A percentile compares a stretch with the other conserved stretches of the same genome.
Evolutionary conservation across 352 stramenopile genomes (phyloP).

Genomic region (Hyaloperonospora brassicae): DNA sequence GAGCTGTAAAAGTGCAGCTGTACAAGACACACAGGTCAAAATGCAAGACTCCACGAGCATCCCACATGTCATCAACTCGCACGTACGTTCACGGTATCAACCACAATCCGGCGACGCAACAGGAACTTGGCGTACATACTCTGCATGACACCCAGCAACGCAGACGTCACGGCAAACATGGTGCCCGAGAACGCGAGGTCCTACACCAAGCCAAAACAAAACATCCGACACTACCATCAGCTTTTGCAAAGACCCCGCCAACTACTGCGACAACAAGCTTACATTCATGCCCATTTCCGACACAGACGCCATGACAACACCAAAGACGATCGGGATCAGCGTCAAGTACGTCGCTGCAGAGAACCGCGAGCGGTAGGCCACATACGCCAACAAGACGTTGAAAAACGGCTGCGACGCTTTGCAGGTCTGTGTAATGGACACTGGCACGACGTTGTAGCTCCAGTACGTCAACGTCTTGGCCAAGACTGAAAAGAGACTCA

Average conservation of each 20-base stretch:
- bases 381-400: slow-evolving; percentile 75
- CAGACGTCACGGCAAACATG: slow-evolving; percentile 65
- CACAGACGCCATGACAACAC: slow-evolving; percentile 73
- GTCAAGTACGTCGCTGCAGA: slow-evolving; percentile 64
- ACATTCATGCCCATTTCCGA: slow-evolving; percentile 86
- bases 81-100: slow-evolving; percentile 80
- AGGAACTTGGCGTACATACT: slow-evolving; percentile 87
- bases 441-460: slow-evolving; percentile 80
- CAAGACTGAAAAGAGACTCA: slow-evolving; percentile 76
- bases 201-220: slow-evolving; percentile 19
- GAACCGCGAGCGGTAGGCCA: slow-evolving; percentile 69
- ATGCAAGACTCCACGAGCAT: not conserved
- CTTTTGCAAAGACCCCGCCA: not conserved
- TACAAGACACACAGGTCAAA: not conserved
- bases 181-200: slow-evolving; percentile 57
- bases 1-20: slow-evolving; percentile 85
- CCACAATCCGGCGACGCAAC: slow-evolving; percentile 60
- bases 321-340: slow-evolving; percentile 74
- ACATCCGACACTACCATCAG: slow-evolving; percentile 5
- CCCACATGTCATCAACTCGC: not conserved
- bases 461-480: slow-evolving; percentile 82
- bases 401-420: slow-evolving; percentile 84
- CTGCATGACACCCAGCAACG: slow-evolving; percentile 74
- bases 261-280: slow-evolving; percentile 1
- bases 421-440: slow-evolving; percentile 81